A percentile compares a stretch with the other conserved stretches of the same genome.
Conservation (phyloP, 192 early-diverging fungal species). For the Geranomyces variabilis region DNA sequence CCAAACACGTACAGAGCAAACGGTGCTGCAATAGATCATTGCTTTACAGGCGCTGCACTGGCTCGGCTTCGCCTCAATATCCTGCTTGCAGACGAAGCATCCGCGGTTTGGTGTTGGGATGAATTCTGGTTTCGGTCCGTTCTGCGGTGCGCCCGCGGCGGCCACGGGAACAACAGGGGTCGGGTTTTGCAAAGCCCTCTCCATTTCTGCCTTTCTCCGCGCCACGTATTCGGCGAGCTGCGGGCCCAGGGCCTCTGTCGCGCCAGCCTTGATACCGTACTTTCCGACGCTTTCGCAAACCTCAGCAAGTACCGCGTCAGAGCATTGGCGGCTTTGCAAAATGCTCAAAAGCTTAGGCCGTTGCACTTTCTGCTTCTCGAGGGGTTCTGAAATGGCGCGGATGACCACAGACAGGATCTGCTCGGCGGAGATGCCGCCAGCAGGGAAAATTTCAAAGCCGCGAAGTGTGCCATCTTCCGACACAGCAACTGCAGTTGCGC, state of each 20-base stretch:
- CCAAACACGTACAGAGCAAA: conserved; percentile 51
- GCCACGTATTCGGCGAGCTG: conserved; percentile 34
- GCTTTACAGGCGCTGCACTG: conserved; percentile 61
- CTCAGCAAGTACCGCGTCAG: conserved; percentile 17
- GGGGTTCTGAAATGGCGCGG: conserved; percentile 41
- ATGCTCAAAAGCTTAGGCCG: conserved; percentile 37
- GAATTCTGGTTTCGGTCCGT: conserved; percentile 22
- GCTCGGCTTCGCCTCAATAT: conserved; percentile 54
- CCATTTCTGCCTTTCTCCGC: conserved; percentile 31
- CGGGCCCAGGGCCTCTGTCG: conserved; percentile 34
- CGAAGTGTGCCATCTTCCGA: conserved; percentile 48
- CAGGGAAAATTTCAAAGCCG: conserved; percentile 37
- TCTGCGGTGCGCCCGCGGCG: neutral
- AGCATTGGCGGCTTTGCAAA: conserved; percentile 40
- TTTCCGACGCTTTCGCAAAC: conserved; percentile 25
- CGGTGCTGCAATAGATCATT: conserved; percentile 56
- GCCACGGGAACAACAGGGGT: neutral
- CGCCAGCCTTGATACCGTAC: conserved; percentile 33
- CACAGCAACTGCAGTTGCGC: conserved; percentile 42
- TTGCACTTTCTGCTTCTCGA: conserved; percentile 9
- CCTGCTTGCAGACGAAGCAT: conserved; percentile 56
- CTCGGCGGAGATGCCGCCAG: conserved; percentile 30
- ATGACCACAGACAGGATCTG: conserved; percentile 35
- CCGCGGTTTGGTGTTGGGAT: conserved; percentile 42
- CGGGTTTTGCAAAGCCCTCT: neutral